phyloP scores from a whole-genome alignment of 2,329 filamentous ascomycete species.

The Neonectria faginata region DNA sequence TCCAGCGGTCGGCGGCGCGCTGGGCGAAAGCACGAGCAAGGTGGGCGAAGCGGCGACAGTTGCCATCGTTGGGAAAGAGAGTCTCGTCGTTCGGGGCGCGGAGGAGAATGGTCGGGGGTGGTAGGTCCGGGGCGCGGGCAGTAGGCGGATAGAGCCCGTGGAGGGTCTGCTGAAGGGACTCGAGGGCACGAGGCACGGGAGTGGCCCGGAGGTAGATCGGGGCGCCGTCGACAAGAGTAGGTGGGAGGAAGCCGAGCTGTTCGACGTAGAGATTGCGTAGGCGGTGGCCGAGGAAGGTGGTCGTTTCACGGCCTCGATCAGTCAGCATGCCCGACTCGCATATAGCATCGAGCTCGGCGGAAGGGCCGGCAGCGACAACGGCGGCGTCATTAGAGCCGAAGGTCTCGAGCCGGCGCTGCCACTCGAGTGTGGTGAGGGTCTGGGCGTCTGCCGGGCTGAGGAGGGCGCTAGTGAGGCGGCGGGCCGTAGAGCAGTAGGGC shows the following conservation, averaged over 20 bases:
- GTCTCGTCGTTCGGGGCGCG: conserved; percentile 78
- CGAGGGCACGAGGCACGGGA: conserved; percentile 79
- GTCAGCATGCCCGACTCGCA: conserved; percentile 85
- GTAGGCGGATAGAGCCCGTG: conserved; percentile 77
- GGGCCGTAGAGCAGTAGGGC: conserved; percentile 89
- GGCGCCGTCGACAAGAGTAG: conserved; percentile 65
- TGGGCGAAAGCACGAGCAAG: conserved; percentile 78
- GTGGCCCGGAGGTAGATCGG: conserved; percentile 80
- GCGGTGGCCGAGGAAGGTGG: conserved; percentile 74
- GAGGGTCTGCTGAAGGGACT: conserved; percentile 81
- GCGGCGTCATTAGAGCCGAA: conserved; percentile 80
- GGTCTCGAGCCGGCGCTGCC: conserved; percentile 82
- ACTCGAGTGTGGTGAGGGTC: conserved; percentile 62
- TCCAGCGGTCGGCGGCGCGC: conserved; percentile 79
- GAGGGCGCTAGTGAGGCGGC: conserved; percentile 70
- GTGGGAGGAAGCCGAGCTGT: conserved; percentile 77
- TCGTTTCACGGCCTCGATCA: conserved; percentile 78
- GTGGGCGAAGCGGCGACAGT: conserved; percentile 78
- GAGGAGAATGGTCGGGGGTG: conserved; percentile 73
- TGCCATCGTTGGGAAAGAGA: conserved; percentile 81
- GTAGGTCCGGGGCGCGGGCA: conserved; percentile 60
- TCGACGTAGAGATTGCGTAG: conserved; percentile 80
- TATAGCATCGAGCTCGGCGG: conserved; percentile 79
- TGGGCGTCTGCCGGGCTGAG: conserved; percentile 54
- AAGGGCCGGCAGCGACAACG: conserved; percentile 74